Evolutionary conservation across 768 basidiomycete species (phyloP).

Genomic region (Rhodotorula kratochvilovae): DNA sequence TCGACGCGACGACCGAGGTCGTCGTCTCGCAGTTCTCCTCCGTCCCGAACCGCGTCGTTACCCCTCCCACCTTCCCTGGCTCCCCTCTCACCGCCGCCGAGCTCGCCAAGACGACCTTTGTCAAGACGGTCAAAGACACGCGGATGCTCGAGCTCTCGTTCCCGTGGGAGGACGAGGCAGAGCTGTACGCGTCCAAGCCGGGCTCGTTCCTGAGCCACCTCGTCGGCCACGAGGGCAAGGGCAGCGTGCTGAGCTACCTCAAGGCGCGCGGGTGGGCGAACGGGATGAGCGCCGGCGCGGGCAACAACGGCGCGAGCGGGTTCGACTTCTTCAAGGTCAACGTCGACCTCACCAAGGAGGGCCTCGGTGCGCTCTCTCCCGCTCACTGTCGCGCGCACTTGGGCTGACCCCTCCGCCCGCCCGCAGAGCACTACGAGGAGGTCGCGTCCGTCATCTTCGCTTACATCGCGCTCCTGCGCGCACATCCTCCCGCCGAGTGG

Average conservation of each 20-base stretch:
- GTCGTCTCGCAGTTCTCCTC: conserved; percentile 44
- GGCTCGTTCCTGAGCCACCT: conserved; percentile 69
- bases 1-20: conserved; percentile 42
- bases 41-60: conserved; percentile 41
- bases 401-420: not conserved
- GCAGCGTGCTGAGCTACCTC: conserved; percentile 76
- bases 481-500: conserved; percentile 51
- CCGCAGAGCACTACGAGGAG: conserved; percentile 68
- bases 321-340: conserved; percentile 87
- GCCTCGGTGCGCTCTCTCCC: conserved; percentile 62
- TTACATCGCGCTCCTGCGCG: conserved; percentile 56
- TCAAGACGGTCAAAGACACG: conserved; percentile 50
- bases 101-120: conserved; percentile 45
- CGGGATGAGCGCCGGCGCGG: conserved; percentile 61
- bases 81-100: conserved; percentile 40
- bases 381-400: too few relatives aligned
- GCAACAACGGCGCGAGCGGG: conserved; percentile 60
- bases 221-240: conserved; percentile 69
- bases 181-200: conserved; percentile 61
- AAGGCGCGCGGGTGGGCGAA: conserved; percentile 54
- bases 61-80: conserved; percentile 39
- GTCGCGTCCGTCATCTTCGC: conserved; percentile 69
- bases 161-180: conserved; percentile 49
- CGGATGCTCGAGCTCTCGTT: conserved; percentile 51
- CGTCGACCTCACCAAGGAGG: conserved; percentile 72